A percentile compares a stretch with the other conserved stretches of the same genome.
phyloP scores from a whole-genome alignment of 768 basidiomycete species.

The Pleurotus tuber-regium region DNA sequence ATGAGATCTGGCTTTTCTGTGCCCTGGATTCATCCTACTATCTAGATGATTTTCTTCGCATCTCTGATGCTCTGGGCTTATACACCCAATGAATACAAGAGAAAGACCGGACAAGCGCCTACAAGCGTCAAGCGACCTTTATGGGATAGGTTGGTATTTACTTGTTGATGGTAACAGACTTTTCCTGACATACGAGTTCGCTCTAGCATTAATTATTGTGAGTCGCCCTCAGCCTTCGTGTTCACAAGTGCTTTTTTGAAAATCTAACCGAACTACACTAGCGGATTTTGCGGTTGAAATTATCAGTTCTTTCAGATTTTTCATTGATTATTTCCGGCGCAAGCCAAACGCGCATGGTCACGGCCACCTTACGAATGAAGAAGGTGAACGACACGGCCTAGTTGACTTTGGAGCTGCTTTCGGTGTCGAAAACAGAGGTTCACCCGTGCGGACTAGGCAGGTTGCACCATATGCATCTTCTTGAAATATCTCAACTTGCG shows the following conservation, averaged over 20 bases:
- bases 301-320: conserved; percentile 57
- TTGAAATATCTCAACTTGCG: no score
- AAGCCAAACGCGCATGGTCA: conserved; percentile 24
- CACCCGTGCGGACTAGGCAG: neutral
- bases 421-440: conserved; percentile 22
- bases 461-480: no score
- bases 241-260: neutral
- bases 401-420: conserved; percentile 37
- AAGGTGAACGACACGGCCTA: conserved; percentile 14
- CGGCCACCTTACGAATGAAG: conserved; percentile 10
- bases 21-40: conserved; percentile 4
- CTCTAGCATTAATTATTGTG: conserved; percentile 34
- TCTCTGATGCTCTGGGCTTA: conserved; percentile 84
- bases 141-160: conserved; percentile 63
- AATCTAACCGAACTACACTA: conserved; percentile 19
- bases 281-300: conserved; percentile 74
- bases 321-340: conserved; percentile 39
- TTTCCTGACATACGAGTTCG: no score
- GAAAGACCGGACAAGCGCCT: conserved; percentile 33
- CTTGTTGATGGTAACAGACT: no score
- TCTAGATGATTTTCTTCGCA: conserved; percentile 82
- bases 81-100: conserved; percentile 61
- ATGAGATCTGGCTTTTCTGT: neutral
- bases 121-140: conserved; percentile 70
- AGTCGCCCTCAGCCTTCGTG: neutral